Evolutionary conservation across 2,329 filamentous ascomycete species (phyloP).

Genomic region (Phaeosphaeriaceae sp.): DNA sequence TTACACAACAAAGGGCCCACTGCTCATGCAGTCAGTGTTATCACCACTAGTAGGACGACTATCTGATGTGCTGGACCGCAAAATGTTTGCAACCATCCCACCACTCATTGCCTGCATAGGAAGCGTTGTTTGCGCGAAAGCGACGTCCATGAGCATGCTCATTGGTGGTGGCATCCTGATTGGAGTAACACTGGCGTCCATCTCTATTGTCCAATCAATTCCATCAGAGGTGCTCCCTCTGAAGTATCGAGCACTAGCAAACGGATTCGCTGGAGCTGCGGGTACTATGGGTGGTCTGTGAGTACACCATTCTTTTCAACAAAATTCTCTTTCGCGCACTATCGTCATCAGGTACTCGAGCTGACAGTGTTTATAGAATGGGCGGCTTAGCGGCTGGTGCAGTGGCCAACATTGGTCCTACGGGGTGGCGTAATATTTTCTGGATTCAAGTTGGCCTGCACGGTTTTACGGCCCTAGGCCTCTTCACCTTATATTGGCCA

Average conservation of each 20-base stretch:
- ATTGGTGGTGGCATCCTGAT: slow-evolving; percentile 66
- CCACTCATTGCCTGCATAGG: slow-evolving; percentile 62
- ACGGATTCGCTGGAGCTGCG: slow-evolving; percentile 60
- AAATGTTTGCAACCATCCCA: slow-evolving; percentile 59
- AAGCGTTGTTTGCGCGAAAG: slow-evolving; percentile 61
- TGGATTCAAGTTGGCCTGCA: slow-evolving; percentile 66
- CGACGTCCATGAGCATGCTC: slow-evolving; percentile 62
- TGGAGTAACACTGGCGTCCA: slow-evolving; percentile 60
- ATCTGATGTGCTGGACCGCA: slow-evolving; percentile 63
- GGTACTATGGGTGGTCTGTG: slow-evolving; percentile 61
- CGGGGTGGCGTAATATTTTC: slow-evolving; percentile 64
- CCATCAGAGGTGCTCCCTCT: slow-evolving; percentile 63
- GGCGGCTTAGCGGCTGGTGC: slow-evolving; percentile 60
- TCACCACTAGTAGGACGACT: slow-evolving; percentile 63
- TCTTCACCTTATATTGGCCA: slow-evolving; percentile 50
- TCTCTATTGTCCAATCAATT: slow-evolving; percentile 63
- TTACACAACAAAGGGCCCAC: slow-evolving; percentile 54
- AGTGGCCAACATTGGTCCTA: slow-evolving; percentile 55
- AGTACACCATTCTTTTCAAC: slow-evolving; percentile 32
- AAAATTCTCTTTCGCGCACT: neutral
- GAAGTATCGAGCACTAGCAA: slow-evolving; percentile 63
- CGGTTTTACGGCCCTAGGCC: slow-evolving; percentile 54
- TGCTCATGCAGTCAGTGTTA: slow-evolving; percentile 64
- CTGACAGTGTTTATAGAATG: slow-evolving; percentile 43
- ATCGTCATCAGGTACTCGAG: too few relatives aligned